phyloP scores from a whole-genome alignment of 495 filamentous ascomycete genomes.

The Mytilinidion resinicola region DNA sequence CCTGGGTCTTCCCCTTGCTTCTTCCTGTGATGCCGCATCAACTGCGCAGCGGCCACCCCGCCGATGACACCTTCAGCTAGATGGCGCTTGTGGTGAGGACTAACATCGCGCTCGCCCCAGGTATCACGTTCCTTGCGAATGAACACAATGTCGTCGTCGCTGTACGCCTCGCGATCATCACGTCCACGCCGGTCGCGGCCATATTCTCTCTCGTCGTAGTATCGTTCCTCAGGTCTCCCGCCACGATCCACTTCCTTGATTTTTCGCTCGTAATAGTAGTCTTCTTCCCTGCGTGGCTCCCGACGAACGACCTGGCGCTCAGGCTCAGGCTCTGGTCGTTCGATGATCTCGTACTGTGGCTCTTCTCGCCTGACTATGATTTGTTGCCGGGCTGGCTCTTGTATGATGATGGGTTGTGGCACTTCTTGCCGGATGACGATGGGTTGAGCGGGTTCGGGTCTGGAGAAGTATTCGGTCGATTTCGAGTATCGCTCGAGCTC shows the following conservation, averaged over 20 bases:
- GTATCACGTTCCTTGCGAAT: constrained; percentile 43
- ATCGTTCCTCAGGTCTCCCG: constrained; percentile 28
- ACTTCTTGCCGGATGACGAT: constrained; percentile 60
- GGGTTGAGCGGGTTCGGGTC: constrained; percentile 52
- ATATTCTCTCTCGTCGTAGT: constrained; percentile 47
- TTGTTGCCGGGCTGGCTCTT: constrained; percentile 59
- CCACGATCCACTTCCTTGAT: constrained; percentile 44
- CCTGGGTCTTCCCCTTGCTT: constrained; percentile 51
- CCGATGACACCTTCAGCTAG: constrained; percentile 81
- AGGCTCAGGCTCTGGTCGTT: constrained; percentile 52
- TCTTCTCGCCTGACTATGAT: constrained; percentile 57
- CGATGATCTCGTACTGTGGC: constrained; percentile 61
- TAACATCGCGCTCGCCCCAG: constrained; percentile 45
- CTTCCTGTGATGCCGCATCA: constrained; percentile 64
- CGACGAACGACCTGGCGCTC: constrained; percentile 41
- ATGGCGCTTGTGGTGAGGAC: constrained; percentile 66
- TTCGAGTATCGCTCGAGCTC: constrained; percentile 58
- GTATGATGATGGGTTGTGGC: constrained; percentile 64
- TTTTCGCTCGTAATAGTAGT: constrained; percentile 62
- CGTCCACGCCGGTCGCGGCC: constrained; percentile 45
- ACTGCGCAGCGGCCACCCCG: constrained; percentile 67
- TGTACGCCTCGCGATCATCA: constrained; percentile 37
- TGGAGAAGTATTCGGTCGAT: constrained; percentile 62
- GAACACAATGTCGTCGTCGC: constrained; percentile 60
- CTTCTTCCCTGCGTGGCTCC: constrained; percentile 44